Evolutionary conservation across 805 yeast genomes (phyloP).

Genomic region (Barnettozyma californica): DNA sequence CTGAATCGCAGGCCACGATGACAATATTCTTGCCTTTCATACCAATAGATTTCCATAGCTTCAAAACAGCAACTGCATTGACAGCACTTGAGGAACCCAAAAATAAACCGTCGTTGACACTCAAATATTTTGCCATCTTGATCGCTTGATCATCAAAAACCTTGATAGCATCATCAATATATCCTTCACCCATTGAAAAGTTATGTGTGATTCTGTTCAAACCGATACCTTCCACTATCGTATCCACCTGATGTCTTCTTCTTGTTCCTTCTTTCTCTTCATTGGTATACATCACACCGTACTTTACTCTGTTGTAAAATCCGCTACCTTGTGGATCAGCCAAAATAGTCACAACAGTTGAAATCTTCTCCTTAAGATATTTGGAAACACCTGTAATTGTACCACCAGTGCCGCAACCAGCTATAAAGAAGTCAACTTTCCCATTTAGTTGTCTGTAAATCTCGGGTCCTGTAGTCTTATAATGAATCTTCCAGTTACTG

Average conservation of each 20-base stretch:
- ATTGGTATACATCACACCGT: conserved; percentile 88
- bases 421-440: conserved; percentile 65
- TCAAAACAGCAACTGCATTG: conserved; percentile 84
- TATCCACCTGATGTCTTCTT: conserved; percentile 94
- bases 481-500: conserved; percentile 83
- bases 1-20: conserved; percentile 88
- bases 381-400: conserved; percentile 89
- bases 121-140: conserved; percentile 80
- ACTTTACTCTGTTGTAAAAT: conserved; percentile 73
- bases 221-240: conserved; percentile 91
- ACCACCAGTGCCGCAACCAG: conserved; percentile 97
- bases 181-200: conserved; percentile 62
- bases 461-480: conserved; percentile 85
- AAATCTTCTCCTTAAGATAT: conserved; percentile 51
- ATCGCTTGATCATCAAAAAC: conserved; percentile 79
- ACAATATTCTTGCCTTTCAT: conserved; percentile 64
- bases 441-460: conserved; percentile 70
- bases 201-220: conserved; percentile 81
- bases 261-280: conserved; percentile 91
- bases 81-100: conserved; percentile 93
- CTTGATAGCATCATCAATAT: conserved; percentile 72
- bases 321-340: conserved; percentile 99
- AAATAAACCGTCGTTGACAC: conserved; percentile 82
- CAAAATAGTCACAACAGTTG: conserved; percentile 43
- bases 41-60: conserved; percentile 41